Evolutionary conservation across 2,329 filamentous ascomycete species (phyloP).

Genomic region (Tolypocladium ovalisporum): DNA sequence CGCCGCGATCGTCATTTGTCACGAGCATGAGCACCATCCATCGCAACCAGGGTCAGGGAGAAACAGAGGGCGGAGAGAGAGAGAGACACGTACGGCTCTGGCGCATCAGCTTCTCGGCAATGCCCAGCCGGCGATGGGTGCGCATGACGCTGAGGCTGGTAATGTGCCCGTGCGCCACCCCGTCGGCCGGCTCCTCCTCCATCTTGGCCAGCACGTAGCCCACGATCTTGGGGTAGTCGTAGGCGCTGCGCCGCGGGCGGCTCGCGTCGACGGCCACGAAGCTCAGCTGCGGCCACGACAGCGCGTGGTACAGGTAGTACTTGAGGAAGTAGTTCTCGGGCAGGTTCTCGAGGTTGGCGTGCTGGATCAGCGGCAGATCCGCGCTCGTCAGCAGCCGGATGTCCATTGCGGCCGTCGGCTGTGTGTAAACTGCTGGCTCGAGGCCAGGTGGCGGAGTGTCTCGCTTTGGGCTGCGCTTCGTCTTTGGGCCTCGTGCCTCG

Average conservation of each 20-base stretch:
- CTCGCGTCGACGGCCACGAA: slow-evolving; percentile 93
- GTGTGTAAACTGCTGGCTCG: neutral
- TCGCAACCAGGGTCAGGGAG: too few relatives aligned
- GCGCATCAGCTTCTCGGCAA: slow-evolving; percentile 95
- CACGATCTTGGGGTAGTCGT: slow-evolving; percentile 93
- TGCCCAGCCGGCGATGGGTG: slow-evolving; percentile 79
- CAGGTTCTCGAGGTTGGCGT: slow-evolving; percentile 96
- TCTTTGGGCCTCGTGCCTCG: neutral
- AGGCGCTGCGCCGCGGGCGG: slow-evolving; percentile 62
- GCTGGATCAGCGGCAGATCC: slow-evolving; percentile 87
- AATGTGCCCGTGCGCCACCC: slow-evolving; percentile 89
- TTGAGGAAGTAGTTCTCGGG: slow-evolving; percentile 99
- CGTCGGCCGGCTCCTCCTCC: slow-evolving; percentile 93
- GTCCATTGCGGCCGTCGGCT: slow-evolving; percentile 58
- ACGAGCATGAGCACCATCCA: neutral
- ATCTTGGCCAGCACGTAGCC: slow-evolving; percentile 99
- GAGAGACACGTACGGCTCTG: slow-evolving; percentile 64
- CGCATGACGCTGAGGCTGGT: slow-evolving; percentile 93
- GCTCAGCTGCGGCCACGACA: slow-evolving; percentile 95
- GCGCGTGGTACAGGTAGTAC: slow-evolving; percentile 98
- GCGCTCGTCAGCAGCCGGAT: slow-evolving; percentile 76
- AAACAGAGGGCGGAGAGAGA: neutral
- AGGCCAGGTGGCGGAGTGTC: too few relatives aligned
- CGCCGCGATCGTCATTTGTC: neutral
- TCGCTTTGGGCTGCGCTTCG: neutral